Evolutionary conservation across 768 basidiomycete genomes (phyloP), one percentile per base, ranked within the genome.

Genomic region (Leccinum subgranulosum): DNA sequence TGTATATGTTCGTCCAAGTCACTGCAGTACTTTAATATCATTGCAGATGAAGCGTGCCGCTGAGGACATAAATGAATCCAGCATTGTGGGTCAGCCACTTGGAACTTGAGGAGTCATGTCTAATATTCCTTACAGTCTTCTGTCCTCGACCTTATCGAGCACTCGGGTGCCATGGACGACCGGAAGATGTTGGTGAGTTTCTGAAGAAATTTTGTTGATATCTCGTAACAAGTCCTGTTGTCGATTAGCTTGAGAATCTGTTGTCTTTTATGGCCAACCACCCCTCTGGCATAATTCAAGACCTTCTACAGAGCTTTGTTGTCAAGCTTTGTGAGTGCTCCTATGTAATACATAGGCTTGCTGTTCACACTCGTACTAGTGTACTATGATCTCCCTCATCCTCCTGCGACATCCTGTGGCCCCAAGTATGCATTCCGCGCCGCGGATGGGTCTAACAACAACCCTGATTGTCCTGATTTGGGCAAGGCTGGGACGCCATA

Each of bases 321-420:
- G 71, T 91, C 45, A 74, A 84, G 64, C 75, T 84, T 31, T 65
- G 91, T 90, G 57, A 59, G 87, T 76, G 7, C 27, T n/a, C 19
- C 17, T 4, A 12, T 17, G 19, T 47, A n/a, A 14, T 12, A 12
- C 31, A 11, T 41, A 6, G 7, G 9, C 54, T 17, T 58, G 49
- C 27, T 6, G 19, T 29, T 55, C 11, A 55, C 17, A 19, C 28
- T 33, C 50, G 53, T 19, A 19, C 2, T 61, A 92, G 90, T 91
- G 56, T 93, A 92, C 70, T 83, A 87, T 60, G 93, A 94, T 69
- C 80, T 96, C 15, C 72, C 84, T 0, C 92, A 94, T 69, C 92
- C 92, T 3, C 80, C 91, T 7, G 75, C 84, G 7, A 90, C 91
- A 1, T 84, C 77, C 60, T 70, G 92, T 36, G 84, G 89, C 17